Evolutionary conservation across 805 yeast genomes (phyloP).

Genomic region (Nadsonia fulvescens): DNA sequence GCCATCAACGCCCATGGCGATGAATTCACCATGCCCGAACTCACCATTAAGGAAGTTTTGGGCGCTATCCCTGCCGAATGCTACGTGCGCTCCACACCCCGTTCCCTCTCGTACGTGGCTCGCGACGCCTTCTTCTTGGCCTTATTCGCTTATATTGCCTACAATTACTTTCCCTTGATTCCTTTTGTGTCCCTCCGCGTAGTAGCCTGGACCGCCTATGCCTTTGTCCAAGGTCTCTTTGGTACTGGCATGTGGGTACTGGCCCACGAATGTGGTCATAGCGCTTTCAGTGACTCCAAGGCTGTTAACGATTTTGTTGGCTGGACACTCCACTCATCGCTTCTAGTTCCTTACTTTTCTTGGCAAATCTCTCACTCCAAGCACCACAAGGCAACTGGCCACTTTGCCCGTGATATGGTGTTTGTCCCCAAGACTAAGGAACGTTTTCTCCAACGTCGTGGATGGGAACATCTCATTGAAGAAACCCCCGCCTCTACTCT

Average conservation of each 20-base stretch:
- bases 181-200: conserved; percentile 29
- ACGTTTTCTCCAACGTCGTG: conserved; percentile 26
- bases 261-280: conserved; percentile 88
- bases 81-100: conserved; percentile 40
- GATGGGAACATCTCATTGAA: conserved; percentile 37
- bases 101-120: conserved; percentile 45
- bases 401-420: conserved; percentile 66
- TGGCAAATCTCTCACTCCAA: conserved; percentile 75
- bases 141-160: conserved; percentile 34
- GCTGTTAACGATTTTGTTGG: conserved; percentile 64
- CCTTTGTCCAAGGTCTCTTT: conserved; percentile 40
- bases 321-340: conserved; percentile 64
- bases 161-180: conserved; percentile 33
- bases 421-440: conserved; percentile 60
- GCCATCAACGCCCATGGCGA: conserved; percentile 49
- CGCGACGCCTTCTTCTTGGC: conserved; percentile 36
- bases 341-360: conserved; percentile 71
- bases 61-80: conserved; percentile 58
- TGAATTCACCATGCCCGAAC: conserved; percentile 56
- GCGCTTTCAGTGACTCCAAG: conserved; percentile 60
- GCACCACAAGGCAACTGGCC: conserved; percentile 85
- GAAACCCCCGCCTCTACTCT: conserved; percentile 62
- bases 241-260: conserved; percentile 71
- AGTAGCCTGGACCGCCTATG: conserved; percentile 39
- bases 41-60: conserved; percentile 55